phyloP scores from a whole-genome alignment of 192 early-diverging fungal genomes.

The Coemansia sp. region DNA sequence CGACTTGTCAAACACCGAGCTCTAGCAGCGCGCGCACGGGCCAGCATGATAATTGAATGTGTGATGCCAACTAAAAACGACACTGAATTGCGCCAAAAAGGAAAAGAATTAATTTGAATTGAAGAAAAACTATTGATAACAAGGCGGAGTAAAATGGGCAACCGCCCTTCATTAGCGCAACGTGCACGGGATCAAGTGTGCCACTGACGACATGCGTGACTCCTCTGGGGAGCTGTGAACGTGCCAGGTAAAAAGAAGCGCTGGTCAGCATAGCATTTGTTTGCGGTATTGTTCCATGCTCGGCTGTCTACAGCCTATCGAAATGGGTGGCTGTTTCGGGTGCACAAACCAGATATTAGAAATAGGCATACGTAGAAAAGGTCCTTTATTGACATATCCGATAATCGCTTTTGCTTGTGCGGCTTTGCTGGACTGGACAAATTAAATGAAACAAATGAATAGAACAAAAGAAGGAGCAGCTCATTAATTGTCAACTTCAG shows the following conservation, averaged over 20 bases:
- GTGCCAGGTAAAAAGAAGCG: neutral
- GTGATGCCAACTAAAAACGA: neutral
- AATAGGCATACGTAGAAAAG: neutral
- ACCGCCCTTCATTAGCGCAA: too few relatives aligned
- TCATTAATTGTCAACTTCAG: too few relatives aligned
- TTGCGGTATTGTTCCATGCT: too few relatives aligned
- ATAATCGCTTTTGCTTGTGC: neutral
- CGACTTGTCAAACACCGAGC: neutral
- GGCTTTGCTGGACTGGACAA: too few relatives aligned
- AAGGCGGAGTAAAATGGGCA: too few relatives aligned
- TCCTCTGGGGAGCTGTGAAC: too few relatives aligned
- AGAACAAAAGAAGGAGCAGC: too few relatives aligned
- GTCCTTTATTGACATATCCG: neutral
- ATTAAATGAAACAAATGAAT: too few relatives aligned
- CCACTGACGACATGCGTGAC: too few relatives aligned
- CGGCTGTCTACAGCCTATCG: neutral
- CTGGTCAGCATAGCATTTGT: neutral
- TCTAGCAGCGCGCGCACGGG: neutral
- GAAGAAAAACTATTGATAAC: too few relatives aligned
- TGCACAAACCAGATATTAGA: neutral
- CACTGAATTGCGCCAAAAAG: neutral
- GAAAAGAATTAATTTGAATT: too few relatives aligned
- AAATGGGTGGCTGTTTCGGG: neutral
- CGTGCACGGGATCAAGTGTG: too few relatives aligned
- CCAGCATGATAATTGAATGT: neutral